Percentiles rank a stretch among this genome's conserved stretches.
Evolutionary conservation across 768 basidiomycete species (phyloP).

Genomic region (Tylopilus plumbeoviolaceoides): DNA sequence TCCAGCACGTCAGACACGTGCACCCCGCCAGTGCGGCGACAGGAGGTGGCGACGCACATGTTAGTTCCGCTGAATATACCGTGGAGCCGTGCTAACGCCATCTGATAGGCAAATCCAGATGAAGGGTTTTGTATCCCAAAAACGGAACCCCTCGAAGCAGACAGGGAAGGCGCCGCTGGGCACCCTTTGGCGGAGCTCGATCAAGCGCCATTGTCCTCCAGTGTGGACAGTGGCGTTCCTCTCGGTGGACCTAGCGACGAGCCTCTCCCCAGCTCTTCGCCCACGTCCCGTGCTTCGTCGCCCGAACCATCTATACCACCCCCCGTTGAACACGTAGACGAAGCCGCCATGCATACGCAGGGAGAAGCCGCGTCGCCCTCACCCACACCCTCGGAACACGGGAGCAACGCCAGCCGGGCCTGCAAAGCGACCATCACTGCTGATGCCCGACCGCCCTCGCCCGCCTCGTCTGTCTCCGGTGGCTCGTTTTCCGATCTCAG

Average conservation of each 20-base stretch:
- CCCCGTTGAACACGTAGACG: not conserved
- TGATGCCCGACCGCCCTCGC: conserved; percentile 11
- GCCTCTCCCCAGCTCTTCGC: not conserved
- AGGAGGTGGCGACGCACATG: not conserved
- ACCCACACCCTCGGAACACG: conserved; percentile 27
- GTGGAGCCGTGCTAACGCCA: conserved; percentile 2
- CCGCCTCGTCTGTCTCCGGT: conserved; percentile 7
- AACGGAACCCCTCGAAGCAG: not conserved
- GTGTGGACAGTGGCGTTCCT: not conserved
- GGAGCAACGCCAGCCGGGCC: conserved; percentile 13
- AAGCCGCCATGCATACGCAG: not conserved
- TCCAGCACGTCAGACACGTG: conserved; percentile 19
- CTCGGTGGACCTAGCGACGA: not conserved
- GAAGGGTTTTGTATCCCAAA: not conserved
- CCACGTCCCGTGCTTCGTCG: not conserved
- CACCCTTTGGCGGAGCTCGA: not conserved
- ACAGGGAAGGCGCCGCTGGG: not conserved
- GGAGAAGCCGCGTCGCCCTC: conserved; percentile 16
- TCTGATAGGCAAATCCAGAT: conserved; percentile 2
- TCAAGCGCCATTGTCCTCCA: not conserved
- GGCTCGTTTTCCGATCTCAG: conserved; percentile 16
- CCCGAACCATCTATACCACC: not conserved
- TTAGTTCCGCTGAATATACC: not conserved
- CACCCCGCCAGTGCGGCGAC: conserved; percentile 8
- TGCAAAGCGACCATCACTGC: conserved; percentile 2